Evolutionary conservation across 208 protist species (phyloP).

Genomic region (Leishmania turanica): DNA sequence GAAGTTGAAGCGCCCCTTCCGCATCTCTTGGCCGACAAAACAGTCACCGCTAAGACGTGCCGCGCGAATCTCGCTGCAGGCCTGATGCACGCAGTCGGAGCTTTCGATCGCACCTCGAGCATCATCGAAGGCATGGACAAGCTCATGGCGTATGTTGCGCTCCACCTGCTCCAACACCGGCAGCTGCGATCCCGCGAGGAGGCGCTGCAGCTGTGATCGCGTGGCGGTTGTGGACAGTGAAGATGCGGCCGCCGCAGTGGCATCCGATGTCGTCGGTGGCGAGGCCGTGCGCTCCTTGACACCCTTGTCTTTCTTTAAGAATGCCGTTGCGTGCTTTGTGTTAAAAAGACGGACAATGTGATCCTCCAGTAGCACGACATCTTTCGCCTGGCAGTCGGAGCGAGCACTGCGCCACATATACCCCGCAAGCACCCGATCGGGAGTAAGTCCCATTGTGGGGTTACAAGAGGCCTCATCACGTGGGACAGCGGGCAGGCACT

Average conservation of each 20-base stretch:
- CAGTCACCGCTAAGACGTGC: constrained; percentile 95
- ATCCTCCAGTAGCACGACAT: constrained; percentile 81
- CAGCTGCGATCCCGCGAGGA: constrained; percentile 28
- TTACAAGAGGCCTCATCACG: not conserved
- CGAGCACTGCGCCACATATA: constrained; percentile 80
- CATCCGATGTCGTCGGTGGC: not conserved
- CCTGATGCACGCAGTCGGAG: constrained; percentile 90
- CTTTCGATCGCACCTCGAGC: constrained; percentile 86
- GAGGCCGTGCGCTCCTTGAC: constrained; percentile 1
- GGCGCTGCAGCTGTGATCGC: constrained; percentile 8
- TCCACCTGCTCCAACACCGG: constrained; percentile 55
- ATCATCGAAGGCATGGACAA: constrained; percentile 96
- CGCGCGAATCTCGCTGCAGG: constrained; percentile 96
- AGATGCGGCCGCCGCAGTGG: not conserved
- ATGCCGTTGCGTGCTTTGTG: constrained; percentile 12
- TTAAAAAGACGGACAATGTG: constrained; percentile 33
- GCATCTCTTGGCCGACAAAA: constrained; percentile 64
- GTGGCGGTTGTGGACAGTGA: not conserved
- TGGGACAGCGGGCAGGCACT: constrained; percentile 51
- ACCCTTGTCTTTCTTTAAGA: constrained; percentile 25
- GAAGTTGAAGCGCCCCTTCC: constrained; percentile 68
- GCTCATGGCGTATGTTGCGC: constrained; percentile 92
- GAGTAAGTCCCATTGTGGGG: constrained; percentile 13
- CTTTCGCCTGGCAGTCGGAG: constrained; percentile 63
- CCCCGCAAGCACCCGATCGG: constrained; percentile 47